Conservation (phyloP, 805 yeast species). For the Myxozyma lipomycoides region DNA sequence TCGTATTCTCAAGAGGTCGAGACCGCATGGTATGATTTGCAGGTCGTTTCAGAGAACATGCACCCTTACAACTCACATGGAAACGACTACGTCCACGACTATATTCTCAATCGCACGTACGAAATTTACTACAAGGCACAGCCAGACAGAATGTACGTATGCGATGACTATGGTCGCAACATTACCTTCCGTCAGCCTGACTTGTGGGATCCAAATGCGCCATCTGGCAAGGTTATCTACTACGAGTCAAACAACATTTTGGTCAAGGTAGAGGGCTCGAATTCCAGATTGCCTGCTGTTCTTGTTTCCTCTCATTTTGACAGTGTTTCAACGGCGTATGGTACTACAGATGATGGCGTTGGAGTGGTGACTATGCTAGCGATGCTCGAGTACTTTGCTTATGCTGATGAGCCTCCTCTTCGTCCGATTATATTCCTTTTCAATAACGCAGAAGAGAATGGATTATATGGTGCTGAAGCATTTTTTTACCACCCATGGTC, state of each 20-base stretch:
- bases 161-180: constrained; percentile 41
- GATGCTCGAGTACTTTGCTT: constrained; percentile 49
- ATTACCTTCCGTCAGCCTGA: constrained; percentile 50
- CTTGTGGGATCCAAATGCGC: constrained; percentile 38
- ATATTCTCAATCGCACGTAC: constrained; percentile 47
- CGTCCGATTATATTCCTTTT: constrained; percentile 79
- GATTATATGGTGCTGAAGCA: constrained; percentile 74
- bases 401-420: constrained; percentile 43
- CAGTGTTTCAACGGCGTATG: constrained; percentile 79
- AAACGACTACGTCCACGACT: constrained; percentile 73
- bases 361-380: constrained; percentile 82
- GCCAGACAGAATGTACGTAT: constrained; percentile 41
- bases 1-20: constrained; percentile 20
- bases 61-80: constrained; percentile 80
- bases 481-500: constrained; percentile 77
- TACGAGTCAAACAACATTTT: constrained; percentile 80
- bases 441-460: constrained; percentile 88
- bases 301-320: constrained; percentile 73
- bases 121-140: constrained; percentile 34
- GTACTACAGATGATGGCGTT: constrained; percentile 90
- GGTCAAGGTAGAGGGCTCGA: constrained; percentile 65
- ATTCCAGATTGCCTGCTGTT: constrained; percentile 58
- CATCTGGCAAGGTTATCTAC: constrained; percentile 53
- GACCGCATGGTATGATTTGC: constrained; percentile 66
- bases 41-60: constrained; percentile 56